Percentiles rank a stretch among this genome's conserved stretches.
These are phyloP conservation scores for Cyberlindnera suaveolens DNA, from an alignment of 805 yeast species.

Conservation along the genomic window DNA sequence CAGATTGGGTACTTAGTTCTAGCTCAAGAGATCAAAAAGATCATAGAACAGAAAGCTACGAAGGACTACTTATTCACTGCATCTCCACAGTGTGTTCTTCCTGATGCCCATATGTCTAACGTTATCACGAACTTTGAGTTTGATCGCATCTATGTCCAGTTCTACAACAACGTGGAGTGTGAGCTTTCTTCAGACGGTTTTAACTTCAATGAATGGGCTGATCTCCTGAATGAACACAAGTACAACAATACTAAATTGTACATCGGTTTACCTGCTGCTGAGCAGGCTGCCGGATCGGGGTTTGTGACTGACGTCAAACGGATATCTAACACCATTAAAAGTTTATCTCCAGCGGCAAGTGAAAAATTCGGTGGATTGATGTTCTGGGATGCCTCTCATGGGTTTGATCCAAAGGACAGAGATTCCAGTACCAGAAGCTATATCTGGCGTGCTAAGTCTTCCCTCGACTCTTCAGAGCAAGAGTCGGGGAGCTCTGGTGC, in stretches of 20 bases:
- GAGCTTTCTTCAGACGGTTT: slow-evolving; percentile 34
- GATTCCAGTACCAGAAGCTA: slow-evolving; percentile 25
- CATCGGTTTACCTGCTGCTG: slow-evolving; percentile 57
- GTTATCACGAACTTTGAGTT: slow-evolving; percentile 45
- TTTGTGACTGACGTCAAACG: slow-evolving; percentile 38
- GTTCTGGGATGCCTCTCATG: slow-evolving; percentile 90
- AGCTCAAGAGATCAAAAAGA: slow-evolving; percentile 40
- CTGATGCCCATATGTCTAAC: slow-evolving; percentile 50
- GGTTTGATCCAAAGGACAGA: slow-evolving; percentile 34
- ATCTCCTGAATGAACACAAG: slow-evolving; percentile 7
- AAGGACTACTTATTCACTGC: slow-evolving; percentile 60
- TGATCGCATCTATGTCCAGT: slow-evolving; percentile 68
- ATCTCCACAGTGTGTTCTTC: slow-evolving; percentile 76
- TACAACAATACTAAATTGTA: slow-evolving; percentile 47
- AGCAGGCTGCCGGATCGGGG: slow-evolving; percentile 51
- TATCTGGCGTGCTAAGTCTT: slow-evolving; percentile 18
- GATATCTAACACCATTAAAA: slow-evolving; percentile 24
- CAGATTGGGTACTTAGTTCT: slow-evolving; percentile 63
- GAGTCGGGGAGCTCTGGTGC: slow-evolving; percentile 9
- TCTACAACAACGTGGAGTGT: slow-evolving; percentile 61
- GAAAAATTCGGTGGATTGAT: slow-evolving; percentile 73
- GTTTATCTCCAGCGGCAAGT: slow-evolving; percentile 7
- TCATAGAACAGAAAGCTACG: slow-evolving; percentile 33
- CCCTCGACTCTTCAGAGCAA: slow-evolving; percentile 8
- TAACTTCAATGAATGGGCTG: slow-evolving; percentile 47